Evolutionary conservation across 2,329 filamentous ascomycete genomes (phyloP), one percentile per base, ranked within the genome.

Genomic region (Exophiala spinifera): DNA sequence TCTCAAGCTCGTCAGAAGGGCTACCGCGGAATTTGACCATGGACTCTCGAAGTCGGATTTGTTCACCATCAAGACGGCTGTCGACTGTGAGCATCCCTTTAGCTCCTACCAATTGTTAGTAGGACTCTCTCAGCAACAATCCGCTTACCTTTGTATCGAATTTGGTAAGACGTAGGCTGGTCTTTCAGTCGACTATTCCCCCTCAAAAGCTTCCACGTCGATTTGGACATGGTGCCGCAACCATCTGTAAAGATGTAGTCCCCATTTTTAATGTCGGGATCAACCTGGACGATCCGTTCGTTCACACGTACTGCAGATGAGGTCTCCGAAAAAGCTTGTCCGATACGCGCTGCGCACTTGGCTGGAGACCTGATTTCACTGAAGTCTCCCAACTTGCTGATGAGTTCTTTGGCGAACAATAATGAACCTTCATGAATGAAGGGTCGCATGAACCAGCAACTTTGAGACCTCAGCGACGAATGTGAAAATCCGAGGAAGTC

Each of bases 21-120:
- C 72, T 64, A 48, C 82, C 84, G 1, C 77, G 66, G 60, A 94
- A 95, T 63, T 95, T 95, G 52, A 81, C 76, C 90, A 95, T 95
- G 3, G 88, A 92, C 1, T 76, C 71, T 1, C 90, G 80, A 17
- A 95, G 72, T 23, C 74, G 73, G 36, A 95, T 74, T 1, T 75
- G 66, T 25, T 79, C 77, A 0, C 85, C 87, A 0, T 63, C 1
- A 0, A 91, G 73, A 1, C 76, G 72, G 8, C 76, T 72, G 62
- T 95, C 88, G 0, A 92, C 70, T 0, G 86, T 81, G 0, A 94
- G 76, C 82, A 91, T 89, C 0, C 89, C 89, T 69, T 95, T 95
- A 3, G 83, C 84, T 0, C 87, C 79, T 76, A 52, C 21, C 21
- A 56, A 10, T 31, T 31, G 28, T 31, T 31, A 42, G 13, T 39